Conservation (phyloP, 306 rosid genomes). For the Trifolium subterraneum region DNA sequence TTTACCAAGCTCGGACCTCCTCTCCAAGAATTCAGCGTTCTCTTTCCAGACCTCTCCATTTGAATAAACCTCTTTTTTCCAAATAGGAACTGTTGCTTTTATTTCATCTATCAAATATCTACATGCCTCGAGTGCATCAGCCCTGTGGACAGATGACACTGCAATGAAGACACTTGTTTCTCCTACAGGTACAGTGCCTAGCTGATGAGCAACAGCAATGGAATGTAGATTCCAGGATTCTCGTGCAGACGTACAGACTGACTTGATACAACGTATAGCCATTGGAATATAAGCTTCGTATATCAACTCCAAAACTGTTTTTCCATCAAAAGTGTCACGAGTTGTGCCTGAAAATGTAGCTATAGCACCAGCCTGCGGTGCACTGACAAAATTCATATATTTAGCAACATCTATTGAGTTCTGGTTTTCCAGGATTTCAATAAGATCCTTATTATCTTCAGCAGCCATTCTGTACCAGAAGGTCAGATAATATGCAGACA, state of each 20-base stretch:
- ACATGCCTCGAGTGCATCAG: slow-evolving; percentile 82
- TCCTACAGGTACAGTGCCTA: slow-evolving; percentile 82
- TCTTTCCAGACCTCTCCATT: slow-evolving; percentile 99
- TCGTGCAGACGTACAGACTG: slow-evolving; percentile 78
- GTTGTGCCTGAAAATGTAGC: slow-evolving; percentile 95
- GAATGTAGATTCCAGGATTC: slow-evolving; percentile 79
- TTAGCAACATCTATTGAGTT: slow-evolving; percentile 61
- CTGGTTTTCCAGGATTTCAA: slow-evolving; percentile 74
- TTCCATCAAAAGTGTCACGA: slow-evolving; percentile 78
- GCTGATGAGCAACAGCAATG: slow-evolving; percentile 80
- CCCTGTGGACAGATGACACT: slow-evolving; percentile 75
- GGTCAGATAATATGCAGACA: not conserved
- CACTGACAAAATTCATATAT: slow-evolving; percentile 70
- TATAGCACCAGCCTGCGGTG: slow-evolving; percentile 86
- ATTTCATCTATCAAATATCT: slow-evolving; percentile 80
- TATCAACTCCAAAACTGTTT: slow-evolving; percentile 78
- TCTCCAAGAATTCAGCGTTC: slow-evolving; percentile 79
- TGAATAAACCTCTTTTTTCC: slow-evolving; percentile 92
- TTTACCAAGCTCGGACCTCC: slow-evolving; percentile 63
- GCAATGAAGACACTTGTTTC: slow-evolving; percentile 80
- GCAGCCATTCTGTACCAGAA: slow-evolving; percentile 53
- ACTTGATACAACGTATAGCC: slow-evolving; percentile 74
- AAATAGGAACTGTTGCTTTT: slow-evolving; percentile 88
- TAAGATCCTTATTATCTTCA: slow-evolving; percentile 65
- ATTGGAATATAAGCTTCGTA: slow-evolving; percentile 89